phyloP scores from a whole-genome alignment of 345 rosid species.

The Citropsis articulata region DNA sequence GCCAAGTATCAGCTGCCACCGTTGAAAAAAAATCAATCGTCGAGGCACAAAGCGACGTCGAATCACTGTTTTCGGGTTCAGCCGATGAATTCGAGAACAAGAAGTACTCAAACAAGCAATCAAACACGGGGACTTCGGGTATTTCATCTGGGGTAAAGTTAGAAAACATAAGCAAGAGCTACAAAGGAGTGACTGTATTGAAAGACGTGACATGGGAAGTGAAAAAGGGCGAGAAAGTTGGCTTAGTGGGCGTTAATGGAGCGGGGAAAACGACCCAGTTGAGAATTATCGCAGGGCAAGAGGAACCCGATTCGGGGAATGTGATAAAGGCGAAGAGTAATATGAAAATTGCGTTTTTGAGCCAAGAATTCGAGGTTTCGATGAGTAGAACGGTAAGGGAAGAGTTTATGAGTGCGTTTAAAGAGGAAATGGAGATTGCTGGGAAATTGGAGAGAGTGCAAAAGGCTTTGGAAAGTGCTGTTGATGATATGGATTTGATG shows the following conservation, averaged over 20 bases:
- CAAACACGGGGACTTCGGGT: conserved; percentile 61
- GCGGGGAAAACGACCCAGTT: conserved; percentile 97
- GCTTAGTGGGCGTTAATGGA: conserved; percentile 88
- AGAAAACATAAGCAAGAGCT: conserved; percentile 75
- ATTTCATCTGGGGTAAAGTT: conserved; percentile 85
- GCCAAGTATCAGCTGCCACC: conserved; percentile 54
- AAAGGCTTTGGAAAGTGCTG: conserved; percentile 70
- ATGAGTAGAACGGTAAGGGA: conserved; percentile 82
- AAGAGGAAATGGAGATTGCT: conserved; percentile 83
- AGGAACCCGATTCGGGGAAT: conserved; percentile 86
- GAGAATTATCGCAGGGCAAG: conserved; percentile 81
- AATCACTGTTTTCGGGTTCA: conserved; percentile 58
- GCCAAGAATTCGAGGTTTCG: conserved; percentile 93
- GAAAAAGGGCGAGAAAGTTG: conserved; percentile 85
- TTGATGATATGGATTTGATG: conserved; percentile 90
- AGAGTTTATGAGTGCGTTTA: conserved; percentile 84
- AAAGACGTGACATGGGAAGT: conserved; percentile 90
- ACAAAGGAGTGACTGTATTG: conserved; percentile 79
- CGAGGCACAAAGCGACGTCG: conserved; percentile 50
- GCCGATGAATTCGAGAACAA: conserved; percentile 30
- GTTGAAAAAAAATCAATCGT: conserved; percentile 41
- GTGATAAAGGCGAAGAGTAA: conserved; percentile 71
- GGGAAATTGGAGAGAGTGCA: conserved; percentile 76
- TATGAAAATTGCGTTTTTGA: conserved; percentile 76
- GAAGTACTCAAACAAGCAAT: conserved; percentile 35